A percentile compares a stretch with the other conserved stretches of the same genome.
Conservation (phyloP, 2,329 filamentous ascomycete genomes). For the Fusarium clavum region DNA sequence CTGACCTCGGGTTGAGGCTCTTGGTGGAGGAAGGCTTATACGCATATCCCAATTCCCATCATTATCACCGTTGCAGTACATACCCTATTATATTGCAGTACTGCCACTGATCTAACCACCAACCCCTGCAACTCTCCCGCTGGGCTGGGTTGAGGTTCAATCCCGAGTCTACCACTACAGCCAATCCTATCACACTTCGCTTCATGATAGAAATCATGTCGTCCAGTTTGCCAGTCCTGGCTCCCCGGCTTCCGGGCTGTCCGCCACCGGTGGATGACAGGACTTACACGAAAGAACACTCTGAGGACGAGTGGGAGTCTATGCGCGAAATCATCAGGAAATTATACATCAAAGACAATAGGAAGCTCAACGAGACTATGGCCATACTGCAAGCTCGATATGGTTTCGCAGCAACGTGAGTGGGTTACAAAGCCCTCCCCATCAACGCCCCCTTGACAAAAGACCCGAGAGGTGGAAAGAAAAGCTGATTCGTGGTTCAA, state of each 20-base stretch:
- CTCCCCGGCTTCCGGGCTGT: constrained; percentile 50
- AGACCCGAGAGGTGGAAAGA: background rate
- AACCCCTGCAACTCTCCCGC: constrained; percentile 2
- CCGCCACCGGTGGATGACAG: constrained; percentile 42
- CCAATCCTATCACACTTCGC: constrained; percentile 19
- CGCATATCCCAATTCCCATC: constrained; percentile 9
- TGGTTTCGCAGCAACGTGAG: constrained; percentile 55
- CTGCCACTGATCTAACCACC: constrained; percentile 10
- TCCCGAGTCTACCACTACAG: background rate
- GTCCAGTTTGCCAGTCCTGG: constrained; percentile 48
- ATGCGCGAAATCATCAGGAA: constrained; percentile 49
- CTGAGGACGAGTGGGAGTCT: constrained; percentile 51
- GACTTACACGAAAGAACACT: constrained; percentile 51
- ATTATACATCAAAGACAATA: constrained; percentile 52
- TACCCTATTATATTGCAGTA: background rate
- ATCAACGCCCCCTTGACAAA: background rate
- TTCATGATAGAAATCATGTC: constrained; percentile 42
- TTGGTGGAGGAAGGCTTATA: constrained; percentile 24
- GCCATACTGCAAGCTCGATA: constrained; percentile 50
- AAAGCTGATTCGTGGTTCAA: constrained; percentile 28
- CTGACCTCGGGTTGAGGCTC: constrained; percentile 17
- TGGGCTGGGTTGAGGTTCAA: background rate
- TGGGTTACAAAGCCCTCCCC: constrained; percentile 11
- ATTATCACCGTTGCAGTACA: constrained; percentile 18
- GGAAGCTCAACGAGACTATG: constrained; percentile 54